These are phyloP conservation scores for Melampsora larici-populina DNA, from an alignment of 1,284 basidiomycete genomes.

Conservation along the genomic window DNA sequence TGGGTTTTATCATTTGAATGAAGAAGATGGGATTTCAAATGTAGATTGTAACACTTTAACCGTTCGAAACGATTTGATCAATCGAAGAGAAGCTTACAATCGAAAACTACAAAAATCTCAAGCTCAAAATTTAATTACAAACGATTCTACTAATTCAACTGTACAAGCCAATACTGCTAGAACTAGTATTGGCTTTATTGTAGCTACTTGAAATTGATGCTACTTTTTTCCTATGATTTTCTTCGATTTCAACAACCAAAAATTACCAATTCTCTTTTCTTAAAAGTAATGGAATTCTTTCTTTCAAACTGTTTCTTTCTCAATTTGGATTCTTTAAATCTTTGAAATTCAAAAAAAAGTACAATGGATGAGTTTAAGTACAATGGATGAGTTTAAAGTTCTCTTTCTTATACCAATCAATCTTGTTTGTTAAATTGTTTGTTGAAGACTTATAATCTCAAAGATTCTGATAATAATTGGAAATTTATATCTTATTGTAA, in stretches of 20 bases:
- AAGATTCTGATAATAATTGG: too few relatives aligned
- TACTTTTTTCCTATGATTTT: background rate
- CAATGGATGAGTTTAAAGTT: too few relatives aligned
- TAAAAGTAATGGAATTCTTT: background rate
- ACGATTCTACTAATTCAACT: background rate
- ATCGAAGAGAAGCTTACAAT: background rate
- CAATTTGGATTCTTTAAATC: background rate
- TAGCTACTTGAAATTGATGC: background rate
- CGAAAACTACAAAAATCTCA: background rate
- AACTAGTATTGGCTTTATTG: constrained; percentile 6
- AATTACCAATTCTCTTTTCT: background rate
- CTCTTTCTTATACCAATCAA: too few relatives aligned
- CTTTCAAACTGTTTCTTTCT: background rate
- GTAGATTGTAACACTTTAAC: background rate
- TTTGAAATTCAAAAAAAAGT: too few relatives aligned
- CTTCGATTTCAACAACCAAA: background rate
- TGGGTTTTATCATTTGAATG: background rate
- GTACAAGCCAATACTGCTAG: background rate
- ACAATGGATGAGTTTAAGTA: too few relatives aligned
- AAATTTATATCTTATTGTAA: too few relatives aligned
- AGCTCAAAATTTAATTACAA: too few relatives aligned
- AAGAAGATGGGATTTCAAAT: background rate
- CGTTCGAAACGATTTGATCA: background rate
- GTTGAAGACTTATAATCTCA: too few relatives aligned
- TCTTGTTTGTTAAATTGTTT: too few relatives aligned